Base-by-base conservation (phyloP, 129 eudicot genomes). In the Saussurea involucrata region DNA sequence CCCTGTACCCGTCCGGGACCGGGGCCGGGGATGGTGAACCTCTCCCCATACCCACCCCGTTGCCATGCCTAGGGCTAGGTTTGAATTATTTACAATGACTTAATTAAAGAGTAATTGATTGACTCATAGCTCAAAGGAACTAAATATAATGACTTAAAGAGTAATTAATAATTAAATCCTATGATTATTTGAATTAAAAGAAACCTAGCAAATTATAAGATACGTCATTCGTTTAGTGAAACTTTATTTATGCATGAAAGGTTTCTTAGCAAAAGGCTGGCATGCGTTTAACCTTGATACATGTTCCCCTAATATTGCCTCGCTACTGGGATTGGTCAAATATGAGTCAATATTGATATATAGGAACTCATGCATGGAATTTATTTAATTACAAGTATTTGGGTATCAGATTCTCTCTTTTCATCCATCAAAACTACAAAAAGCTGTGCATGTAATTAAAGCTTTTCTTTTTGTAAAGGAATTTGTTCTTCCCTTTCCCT, bases 351-450 rank as follows among this genome's bases (percentile, higher is more conserved):
- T 70, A 24, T 61, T 28, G 65, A 78, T 36, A 27, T 61, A 75
- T 75, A 63, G 60, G 61, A 63, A 75, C 71, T 36, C 63, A 13
- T 75, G 78, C 71, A 75, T 75, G 78, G 71, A 63, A 63, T 10
- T 63, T 78, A 78, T 78, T 78, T 40, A 60, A 69, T 4, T 24
- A 9, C 36, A 68, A 27, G n/a, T 8, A 57, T 69, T 70, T 69
- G 53, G 72, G 82, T 61, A 78, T 78, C 82, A 53, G 77, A 70
- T 78, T 78, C 82, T 78, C 76, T 78, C 64, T 78, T 78, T 70
- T 70, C 49, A 70, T 78, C 77, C 72, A 76, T 76, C 67, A 66
- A 76, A 76, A 36, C 74, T 29, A 78, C 76, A 78, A 78, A 78
- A 60, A 78, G 82, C 70, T 70, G 69, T 71, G 76, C 69, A 78